Base-by-base conservation (phyloP, 2,329 filamentous ascomycete species). In the Eutypella sp. region DNA sequence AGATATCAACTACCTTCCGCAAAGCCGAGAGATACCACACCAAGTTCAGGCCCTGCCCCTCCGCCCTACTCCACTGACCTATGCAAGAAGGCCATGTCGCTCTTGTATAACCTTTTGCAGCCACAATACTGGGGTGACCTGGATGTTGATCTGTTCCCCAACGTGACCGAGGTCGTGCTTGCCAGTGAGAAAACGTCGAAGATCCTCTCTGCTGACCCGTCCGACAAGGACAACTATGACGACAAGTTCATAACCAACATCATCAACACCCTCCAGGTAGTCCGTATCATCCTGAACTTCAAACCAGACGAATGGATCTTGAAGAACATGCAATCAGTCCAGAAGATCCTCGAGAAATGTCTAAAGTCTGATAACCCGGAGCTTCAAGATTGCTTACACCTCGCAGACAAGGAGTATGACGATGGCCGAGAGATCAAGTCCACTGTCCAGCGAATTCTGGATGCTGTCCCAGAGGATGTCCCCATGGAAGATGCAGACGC, bases 301-400 rank as follows among this genome's bases (percentile, higher is more conserved):
- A 95, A 96, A 66, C 74, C 87, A 0, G 85, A 96, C 58, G 89
- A 96, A 3, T 99, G 93, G 93, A 84, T 97, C 31, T 70, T 90
- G 43, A 82, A 82, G 57, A 88, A 89, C 53, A 78, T 95, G 57
- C 68, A 84, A 0, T 74, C 82, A 23, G 76, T 97, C 23, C 89
- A 96, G 64, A 95, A 89, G 62, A 81, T 97, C 11, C 69, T 97
- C 13, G 91, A 96, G 52, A 96, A 95, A 69, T 82, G 87, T 11
- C 70, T 99, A 44, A 89, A 87, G 57, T 92, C 85, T 3, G 92
- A 97, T 54, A 87, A 91, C 53, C 81, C 89, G 0, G 93, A 99
- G 61, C 82, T 99, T 8, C 95, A 99, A 58, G 92, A 97, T 60
- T 96, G 88, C 60, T 71, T 97, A 25, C 89, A 97, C 65, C 76